A percentile compares a stretch with the other conserved stretches of the same genome.
Evolutionary conservation across 1,284 basidiomycete genomes (phyloP).

Genomic region (Apiotrichum porosum): DNA sequence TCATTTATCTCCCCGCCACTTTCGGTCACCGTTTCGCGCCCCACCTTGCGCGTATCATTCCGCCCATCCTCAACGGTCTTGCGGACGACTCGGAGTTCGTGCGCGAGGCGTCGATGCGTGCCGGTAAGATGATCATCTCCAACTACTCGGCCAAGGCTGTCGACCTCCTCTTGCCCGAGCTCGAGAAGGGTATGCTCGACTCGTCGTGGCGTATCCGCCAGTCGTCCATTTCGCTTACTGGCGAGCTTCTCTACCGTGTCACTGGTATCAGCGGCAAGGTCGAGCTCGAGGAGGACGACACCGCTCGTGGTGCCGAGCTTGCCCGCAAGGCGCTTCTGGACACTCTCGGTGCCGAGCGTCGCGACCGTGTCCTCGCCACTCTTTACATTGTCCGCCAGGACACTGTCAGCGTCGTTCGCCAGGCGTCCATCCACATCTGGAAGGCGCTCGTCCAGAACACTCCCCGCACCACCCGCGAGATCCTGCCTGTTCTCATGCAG

Average conservation of each 20-base stretch:
- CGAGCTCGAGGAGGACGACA: conserved; percentile 75
- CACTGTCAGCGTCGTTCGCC: conserved; percentile 80
- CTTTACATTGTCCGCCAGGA: conserved; percentile 92
- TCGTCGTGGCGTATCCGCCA: conserved; percentile 90
- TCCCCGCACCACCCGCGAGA: conserved; percentile 72
- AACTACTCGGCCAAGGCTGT: conserved; percentile 92
- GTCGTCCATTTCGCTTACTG: conserved; percentile 91
- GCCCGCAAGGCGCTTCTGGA: conserved; percentile 82
- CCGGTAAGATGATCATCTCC: conserved; percentile 96
- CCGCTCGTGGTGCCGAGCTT: conserved; percentile 63
- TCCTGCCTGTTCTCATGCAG: conserved; percentile 78
- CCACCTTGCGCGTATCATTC: conserved; percentile 88
- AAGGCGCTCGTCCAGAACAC: conserved; percentile 86
- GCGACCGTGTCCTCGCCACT: conserved; percentile 84
- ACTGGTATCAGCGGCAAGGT: conserved; percentile 93
- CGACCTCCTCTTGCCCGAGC: conserved; percentile 87
- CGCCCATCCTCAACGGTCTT: conserved; percentile 86
- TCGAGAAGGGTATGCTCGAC: conserved; percentile 94
- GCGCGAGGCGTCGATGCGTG: conserved; percentile 93
- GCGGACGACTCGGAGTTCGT: conserved; percentile 93
- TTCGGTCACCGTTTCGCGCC: conserved; percentile 93
- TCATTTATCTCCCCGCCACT: conserved; percentile 93
- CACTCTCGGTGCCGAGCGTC: conserved; percentile 79
- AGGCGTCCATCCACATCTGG: conserved; percentile 95
- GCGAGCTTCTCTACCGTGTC: conserved; percentile 95